Base-by-base conservation (phyloP, 768 basidiomycete genomes). In the Guyanaporus albipodus region DNA sequence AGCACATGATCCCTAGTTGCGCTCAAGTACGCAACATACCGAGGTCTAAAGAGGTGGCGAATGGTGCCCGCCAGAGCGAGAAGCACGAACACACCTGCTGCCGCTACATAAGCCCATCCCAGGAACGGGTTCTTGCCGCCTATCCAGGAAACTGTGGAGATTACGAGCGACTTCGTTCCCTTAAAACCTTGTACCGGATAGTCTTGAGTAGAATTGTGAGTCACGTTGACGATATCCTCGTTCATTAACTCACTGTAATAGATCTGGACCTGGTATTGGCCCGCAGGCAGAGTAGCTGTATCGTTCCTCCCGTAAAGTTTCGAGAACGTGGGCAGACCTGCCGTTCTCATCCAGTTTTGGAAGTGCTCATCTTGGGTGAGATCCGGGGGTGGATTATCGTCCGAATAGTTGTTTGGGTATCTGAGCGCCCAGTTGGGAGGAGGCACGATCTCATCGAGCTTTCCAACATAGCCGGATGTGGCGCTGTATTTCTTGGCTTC, bases 331-430 rank as follows among this genome's bases (percentile, higher is more conserved):
- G 96, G 96, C 38, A 98, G 68, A 11, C 95, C 96, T 1, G 96
- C 91, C 2, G 94, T 96, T 48, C 95, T 81, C 96, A 99, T 99
- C 96, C 96, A 99, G 63, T 95, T 94, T 69, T 98, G 95, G 74
- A 99, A 98, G 58, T 89, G 93, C 67, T 97, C 89, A 60, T 98
- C 85, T 2, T 56, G 54, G 42, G 73, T 70, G 28, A 98, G 72
- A 61, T 96, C 71, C 2, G 92, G 94, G 17, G 85, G 82, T 14
- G 78, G 78, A 51, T 74, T 80, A 5, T 67, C 67, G 2, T 69
- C 62, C 4, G 80, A 82, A 68, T 96, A 97, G 46, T 77, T 77
- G 50, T 86, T 64, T 1, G 91, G 91, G 70, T 74, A 97, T 44
- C 76, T 76, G 26, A 65, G 60, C 1, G 56, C 65, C 96, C 96